A percentile compares a stretch with the other conserved stretches of the same genome.
These are phyloP conservation scores for Blastomyces silverae DNA, from an alignment of 2,329 filamentous ascomycete genomes.

Conservation along the genomic window DNA sequence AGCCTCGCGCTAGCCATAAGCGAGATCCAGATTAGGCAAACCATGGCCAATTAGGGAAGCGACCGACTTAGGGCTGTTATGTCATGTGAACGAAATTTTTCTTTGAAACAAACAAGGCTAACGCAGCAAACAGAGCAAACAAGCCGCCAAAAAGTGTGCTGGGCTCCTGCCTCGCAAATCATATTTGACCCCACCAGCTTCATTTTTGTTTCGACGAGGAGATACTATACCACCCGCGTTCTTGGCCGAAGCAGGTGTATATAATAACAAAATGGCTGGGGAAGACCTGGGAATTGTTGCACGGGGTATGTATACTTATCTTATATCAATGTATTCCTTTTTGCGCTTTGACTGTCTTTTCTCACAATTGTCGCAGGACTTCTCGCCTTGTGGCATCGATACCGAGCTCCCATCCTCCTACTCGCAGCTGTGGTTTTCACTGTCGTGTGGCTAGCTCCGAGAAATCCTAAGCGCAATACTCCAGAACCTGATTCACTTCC, in stretches of 20 bases:
- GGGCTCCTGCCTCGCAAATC: not conserved
- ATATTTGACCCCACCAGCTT: not conserved
- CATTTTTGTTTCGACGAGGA: not conserved
- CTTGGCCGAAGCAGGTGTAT: not conserved
- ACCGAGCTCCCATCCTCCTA: slow-evolving; percentile 11
- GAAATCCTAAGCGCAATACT: not conserved
- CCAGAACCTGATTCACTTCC: not conserved
- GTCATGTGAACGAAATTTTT: not conserved
- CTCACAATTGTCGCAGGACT: slow-evolving; percentile 5
- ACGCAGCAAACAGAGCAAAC: not conserved
- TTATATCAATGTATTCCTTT: not conserved
- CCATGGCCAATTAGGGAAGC: not conserved
- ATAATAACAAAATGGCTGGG: not conserved
- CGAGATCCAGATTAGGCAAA: not conserved
- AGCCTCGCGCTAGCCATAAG: not conserved
- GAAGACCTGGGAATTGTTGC: not conserved
- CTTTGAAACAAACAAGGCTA: not conserved
- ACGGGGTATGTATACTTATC: slow-evolving; percentile 1
- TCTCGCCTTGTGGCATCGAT: slow-evolving; percentile 13
- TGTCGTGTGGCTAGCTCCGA: not conserved
- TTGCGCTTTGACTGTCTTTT: not conserved
- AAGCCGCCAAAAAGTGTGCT: no score
- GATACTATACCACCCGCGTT: not conserved
- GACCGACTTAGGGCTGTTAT: not conserved
- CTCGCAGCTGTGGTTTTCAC: slow-evolving; percentile 4